Percentiles rank a stretch among this genome's conserved stretches.
Conservation (phyloP, 2,329 filamentous ascomycete species). For the Colletotrichum australisinense region DNA sequence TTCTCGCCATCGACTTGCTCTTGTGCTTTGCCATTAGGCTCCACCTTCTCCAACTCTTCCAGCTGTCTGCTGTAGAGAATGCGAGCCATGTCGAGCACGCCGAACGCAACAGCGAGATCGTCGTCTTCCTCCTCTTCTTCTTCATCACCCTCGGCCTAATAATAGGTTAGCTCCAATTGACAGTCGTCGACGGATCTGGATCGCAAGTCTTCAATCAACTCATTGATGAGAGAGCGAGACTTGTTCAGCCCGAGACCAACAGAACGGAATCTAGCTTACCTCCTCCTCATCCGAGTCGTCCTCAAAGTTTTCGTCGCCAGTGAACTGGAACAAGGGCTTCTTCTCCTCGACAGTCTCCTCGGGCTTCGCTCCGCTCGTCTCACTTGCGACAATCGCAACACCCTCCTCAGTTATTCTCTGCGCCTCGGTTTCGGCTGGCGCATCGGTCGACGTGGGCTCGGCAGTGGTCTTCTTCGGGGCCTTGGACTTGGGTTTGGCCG, state of each 20-base stretch:
- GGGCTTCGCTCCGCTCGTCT: conserved; percentile 54
- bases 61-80: conserved; percentile 71
- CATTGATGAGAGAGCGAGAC: not conserved
- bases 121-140: conserved; percentile 70
- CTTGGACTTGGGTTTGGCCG: conserved; percentile 45
- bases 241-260: not conserved
- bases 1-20: conserved; percentile 53
- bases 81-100: conserved; percentile 84
- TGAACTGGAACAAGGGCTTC: conserved; percentile 91
- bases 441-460: conserved; percentile 45
- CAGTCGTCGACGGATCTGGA: not conserved
- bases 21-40: conserved; percentile 56
- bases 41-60: conserved; percentile 49
- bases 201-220: not conserved
- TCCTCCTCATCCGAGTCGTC: conserved; percentile 84
- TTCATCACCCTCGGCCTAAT: conserved; percentile 49
- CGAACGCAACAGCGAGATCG: conserved; percentile 83
- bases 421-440: conserved; percentile 48
- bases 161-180: conserved; percentile 24
- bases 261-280: conserved; percentile 48
- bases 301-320: conserved; percentile 93
- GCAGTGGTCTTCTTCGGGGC: conserved; percentile 49
- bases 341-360: conserved; percentile 59
- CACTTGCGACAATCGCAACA: conserved; percentile 55
- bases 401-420: conserved; percentile 60